phyloP scores from a whole-genome alignment of 2,329 filamentous ascomycete genomes.

The Paraphaeosphaeria minitans region DNA sequence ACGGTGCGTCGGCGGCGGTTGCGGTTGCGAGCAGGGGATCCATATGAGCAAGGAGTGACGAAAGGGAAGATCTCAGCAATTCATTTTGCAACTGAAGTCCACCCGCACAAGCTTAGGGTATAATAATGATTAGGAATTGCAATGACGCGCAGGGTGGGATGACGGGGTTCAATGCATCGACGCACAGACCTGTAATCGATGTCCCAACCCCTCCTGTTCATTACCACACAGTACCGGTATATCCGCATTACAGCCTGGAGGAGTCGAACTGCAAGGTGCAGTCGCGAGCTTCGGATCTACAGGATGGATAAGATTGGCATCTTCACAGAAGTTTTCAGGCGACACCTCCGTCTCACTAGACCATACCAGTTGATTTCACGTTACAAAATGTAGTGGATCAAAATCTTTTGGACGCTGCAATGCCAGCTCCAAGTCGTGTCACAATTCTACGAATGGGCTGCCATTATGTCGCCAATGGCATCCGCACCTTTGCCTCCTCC shows the following conservation, averaged over 20 bases:
- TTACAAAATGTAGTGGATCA: not conserved
- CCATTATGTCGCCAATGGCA: constrained; percentile 9
- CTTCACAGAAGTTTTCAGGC: too few species aligned
- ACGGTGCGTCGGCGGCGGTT: constrained; percentile 1
- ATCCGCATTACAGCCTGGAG: not conserved
- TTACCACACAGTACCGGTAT: not conserved
- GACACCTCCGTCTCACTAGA: too few species aligned
- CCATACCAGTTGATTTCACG: too few species aligned
- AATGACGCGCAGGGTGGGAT: not conserved
- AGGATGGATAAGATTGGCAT: too few species aligned
- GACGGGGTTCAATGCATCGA: not conserved
- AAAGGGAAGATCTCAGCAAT: not conserved
- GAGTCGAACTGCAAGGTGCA: too few species aligned
- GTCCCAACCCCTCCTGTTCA: constrained; percentile 2
- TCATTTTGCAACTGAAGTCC: not conserved
- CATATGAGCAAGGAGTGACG: not conserved
- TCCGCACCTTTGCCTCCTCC: constrained; percentile 23
- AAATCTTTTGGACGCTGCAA: not conserved
- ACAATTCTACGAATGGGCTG: not conserved
- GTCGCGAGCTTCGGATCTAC: too few species aligned
- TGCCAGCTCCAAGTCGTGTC: not conserved
- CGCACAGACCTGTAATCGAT: constrained; percentile 3
- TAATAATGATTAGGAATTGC: too few species aligned
- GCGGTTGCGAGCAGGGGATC: constrained; percentile 7
- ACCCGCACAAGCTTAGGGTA: not conserved